Conservation (phyloP, 768 basidiomycete species). For the Boletus subcaerulescens region DNA sequence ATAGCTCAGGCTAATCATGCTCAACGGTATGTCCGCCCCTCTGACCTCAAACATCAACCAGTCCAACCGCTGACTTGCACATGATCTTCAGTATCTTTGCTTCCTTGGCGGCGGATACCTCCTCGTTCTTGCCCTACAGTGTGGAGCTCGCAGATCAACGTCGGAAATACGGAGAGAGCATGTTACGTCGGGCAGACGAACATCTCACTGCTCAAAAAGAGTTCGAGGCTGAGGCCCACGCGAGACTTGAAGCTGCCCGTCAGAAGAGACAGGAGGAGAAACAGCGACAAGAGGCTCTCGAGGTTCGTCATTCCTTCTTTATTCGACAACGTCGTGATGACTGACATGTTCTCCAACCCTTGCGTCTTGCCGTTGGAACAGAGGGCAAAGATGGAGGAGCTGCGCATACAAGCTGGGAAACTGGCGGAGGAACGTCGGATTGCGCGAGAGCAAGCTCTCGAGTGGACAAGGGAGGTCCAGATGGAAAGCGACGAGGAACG, state of each 20-base stretch:
- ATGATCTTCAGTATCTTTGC: constrained; percentile 64
- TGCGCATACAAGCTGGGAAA: constrained; percentile 68
- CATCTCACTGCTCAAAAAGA: constrained; percentile 71
- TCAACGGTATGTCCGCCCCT: constrained; percentile 59
- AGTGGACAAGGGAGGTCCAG: constrained; percentile 69
- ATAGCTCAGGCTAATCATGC: constrained; percentile 82
- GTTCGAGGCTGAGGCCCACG: constrained; percentile 67
- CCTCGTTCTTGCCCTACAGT: constrained; percentile 73
- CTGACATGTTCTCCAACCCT: not conserved
- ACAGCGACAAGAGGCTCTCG: constrained; percentile 57
- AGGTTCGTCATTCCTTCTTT: constrained; percentile 45
- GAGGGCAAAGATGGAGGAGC: constrained; percentile 60
- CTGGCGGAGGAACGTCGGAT: constrained; percentile 75
- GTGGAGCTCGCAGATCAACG: constrained; percentile 87
- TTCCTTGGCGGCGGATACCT: constrained; percentile 72
- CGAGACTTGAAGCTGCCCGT: constrained; percentile 74
- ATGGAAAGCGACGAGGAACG: constrained; percentile 77
- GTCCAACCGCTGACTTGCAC: not conserved
- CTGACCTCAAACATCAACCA: not conserved
- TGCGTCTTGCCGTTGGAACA: constrained; percentile 22
- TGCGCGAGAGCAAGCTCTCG: constrained; percentile 74
- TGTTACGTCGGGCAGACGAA: constrained; percentile 78
- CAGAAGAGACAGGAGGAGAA: constrained; percentile 78
- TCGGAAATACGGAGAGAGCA: constrained; percentile 82
- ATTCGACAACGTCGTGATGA: not conserved